phyloP scores from a whole-genome alignment of 176 grass and related monocot species.

The Olyra latifolia region DNA sequence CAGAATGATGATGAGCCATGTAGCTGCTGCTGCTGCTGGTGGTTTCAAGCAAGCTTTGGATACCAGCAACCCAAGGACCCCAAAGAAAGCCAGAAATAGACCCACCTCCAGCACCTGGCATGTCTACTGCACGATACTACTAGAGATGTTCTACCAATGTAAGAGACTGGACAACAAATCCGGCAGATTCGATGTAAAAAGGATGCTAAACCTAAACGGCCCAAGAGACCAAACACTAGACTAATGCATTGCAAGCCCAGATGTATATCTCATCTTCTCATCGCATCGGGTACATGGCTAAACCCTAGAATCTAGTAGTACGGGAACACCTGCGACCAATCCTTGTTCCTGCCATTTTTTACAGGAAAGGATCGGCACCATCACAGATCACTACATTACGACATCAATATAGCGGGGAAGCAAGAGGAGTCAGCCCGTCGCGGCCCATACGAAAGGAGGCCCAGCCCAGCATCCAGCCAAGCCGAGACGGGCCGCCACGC shows the following conservation, averaged over 20 bases:
- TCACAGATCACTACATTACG: not conserved
- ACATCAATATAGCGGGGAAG: not conserved
- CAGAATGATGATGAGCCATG: conserved; percentile 29
- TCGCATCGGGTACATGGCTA: not conserved
- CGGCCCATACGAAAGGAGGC: not conserved
- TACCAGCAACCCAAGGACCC: conserved; percentile 15
- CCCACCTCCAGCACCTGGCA: conserved; percentile 25
- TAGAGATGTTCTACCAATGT: not conserved
- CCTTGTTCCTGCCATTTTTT: conserved; percentile 59
- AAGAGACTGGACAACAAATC: not conserved
- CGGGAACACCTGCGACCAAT: conserved; percentile 27
- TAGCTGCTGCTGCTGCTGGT: not conserved
- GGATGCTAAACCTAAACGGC: not conserved
- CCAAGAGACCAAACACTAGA: not conserved
- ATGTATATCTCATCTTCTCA: not conserved
- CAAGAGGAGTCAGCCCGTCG: not conserved
- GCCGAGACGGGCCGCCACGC: not conserved
- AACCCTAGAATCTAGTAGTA: not conserved
- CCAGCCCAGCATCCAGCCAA: not conserved
- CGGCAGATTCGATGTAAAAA: not conserved
- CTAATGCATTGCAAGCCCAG: not conserved
- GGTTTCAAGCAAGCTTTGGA: conserved; percentile 39
- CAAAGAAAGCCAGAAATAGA: conserved; percentile 8
- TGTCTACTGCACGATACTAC: not conserved
- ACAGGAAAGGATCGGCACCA: conserved; percentile 47